phyloP scores from a whole-genome alignment of 768 basidiomycete genomes.

The Hypholoma sublateritium region DNA sequence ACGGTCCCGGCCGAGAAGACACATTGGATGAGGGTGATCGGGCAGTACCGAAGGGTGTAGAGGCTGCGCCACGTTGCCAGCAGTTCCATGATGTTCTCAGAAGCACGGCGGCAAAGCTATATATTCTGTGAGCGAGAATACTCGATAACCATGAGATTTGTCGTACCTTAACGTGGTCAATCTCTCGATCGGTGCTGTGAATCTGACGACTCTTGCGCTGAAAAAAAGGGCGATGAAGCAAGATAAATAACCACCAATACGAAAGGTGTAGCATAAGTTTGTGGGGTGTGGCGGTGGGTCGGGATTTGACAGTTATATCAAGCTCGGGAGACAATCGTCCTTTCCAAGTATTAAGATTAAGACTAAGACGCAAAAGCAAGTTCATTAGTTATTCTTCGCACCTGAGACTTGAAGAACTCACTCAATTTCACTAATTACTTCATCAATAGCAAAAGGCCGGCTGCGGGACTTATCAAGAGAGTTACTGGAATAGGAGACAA shows the following conservation, averaged over 20 bases:
- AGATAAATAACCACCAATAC: conserved; percentile 60
- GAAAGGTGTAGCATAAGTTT: conserved; percentile 54
- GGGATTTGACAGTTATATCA: conserved; percentile 47
- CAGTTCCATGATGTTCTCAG: conserved; percentile 56
- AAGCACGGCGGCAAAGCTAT: conserved; percentile 52
- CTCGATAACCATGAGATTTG: conserved; percentile 12
- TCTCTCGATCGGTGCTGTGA: conserved; percentile 37
- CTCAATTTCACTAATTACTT: conserved; percentile 55
- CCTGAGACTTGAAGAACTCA: conserved; percentile 23
- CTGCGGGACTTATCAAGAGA: conserved; percentile 38
- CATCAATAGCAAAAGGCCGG: conserved; percentile 41
- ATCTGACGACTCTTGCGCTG: conserved; percentile 38
- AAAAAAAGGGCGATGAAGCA: conserved; percentile 60
- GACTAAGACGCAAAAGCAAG: conserved; percentile 21
- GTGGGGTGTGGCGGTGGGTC: conserved; percentile 50
- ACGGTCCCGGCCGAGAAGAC: conserved; percentile 61
- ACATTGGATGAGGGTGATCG: conserved; percentile 56
- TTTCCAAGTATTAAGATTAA: conserved; percentile 51
- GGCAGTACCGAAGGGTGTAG: conserved; percentile 58
- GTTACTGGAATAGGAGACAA: conserved; percentile 31
- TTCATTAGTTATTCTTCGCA: background rate
- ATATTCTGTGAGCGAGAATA: conserved; percentile 20
- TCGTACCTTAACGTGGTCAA: conserved; percentile 53
- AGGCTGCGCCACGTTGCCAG: conserved; percentile 47
- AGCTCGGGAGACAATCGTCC: conserved; percentile 44